Evolutionary conservation across 1,284 basidiomycete species (phyloP).

Genomic region (Cutaneotrichosporon cutaneum): DNA sequence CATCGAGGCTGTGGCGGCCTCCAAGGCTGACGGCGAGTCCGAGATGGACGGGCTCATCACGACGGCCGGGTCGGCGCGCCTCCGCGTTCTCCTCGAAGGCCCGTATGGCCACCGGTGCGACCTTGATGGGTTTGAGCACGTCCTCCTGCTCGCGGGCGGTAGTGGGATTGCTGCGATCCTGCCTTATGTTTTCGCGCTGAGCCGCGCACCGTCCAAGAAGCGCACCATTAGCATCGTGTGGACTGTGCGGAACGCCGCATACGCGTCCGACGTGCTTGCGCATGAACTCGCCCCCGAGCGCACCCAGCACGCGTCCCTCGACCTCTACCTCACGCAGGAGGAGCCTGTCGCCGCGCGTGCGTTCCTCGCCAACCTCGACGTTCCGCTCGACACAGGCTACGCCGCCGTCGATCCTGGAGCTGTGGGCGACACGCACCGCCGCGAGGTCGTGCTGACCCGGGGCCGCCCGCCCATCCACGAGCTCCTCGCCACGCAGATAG

Average conservation of each 20-base stretch:
- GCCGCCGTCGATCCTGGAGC: background rate
- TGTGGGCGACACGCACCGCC: background rate
- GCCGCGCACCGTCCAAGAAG: background rate
- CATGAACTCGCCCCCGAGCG: constrained; percentile 24
- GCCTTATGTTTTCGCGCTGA: constrained; percentile 31
- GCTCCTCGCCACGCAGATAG: constrained; percentile 19
- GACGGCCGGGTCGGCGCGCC: background rate
- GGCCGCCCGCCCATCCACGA: constrained; percentile 31
- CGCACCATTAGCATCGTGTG: constrained; percentile 27
- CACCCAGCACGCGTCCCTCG: constrained; percentile 15
- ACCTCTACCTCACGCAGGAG: constrained; percentile 19
- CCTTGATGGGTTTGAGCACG: constrained; percentile 29
- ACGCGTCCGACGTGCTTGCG: constrained; percentile 33
- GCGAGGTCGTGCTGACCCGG: background rate
- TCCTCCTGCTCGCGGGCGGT: constrained; percentile 36
- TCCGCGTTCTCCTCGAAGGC: constrained; percentile 35
- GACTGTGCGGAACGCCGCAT: constrained; percentile 29
- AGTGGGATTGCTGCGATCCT: constrained; percentile 38
- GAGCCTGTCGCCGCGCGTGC: background rate
- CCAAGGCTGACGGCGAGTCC: background rate
- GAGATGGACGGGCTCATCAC: background rate
- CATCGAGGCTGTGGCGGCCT: constrained; percentile 11
- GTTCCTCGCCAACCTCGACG: background rate
- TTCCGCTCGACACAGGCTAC: background rate
- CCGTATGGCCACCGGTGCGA: constrained; percentile 35